Base-by-base conservation (phyloP, 768 basidiomycete genomes). In the Chiua virens region DNA sequence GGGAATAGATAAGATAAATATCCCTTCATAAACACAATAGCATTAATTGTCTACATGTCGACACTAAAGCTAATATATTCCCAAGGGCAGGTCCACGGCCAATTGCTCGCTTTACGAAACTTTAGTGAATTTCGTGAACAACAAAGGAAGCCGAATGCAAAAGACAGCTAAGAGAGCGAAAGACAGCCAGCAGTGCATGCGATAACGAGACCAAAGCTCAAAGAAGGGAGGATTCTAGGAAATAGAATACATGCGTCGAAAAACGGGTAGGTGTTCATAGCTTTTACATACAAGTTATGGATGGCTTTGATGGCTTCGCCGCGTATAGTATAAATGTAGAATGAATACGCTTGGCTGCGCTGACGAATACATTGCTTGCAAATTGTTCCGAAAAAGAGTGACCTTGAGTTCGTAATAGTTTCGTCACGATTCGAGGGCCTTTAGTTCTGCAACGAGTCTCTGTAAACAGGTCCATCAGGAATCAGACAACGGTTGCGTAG, bases 371-470 rank as follows among this genome's bases (percentile, higher is more conserved):
- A 68, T 51, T 56, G 52, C 50, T 55, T 65, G 53, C 51, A 52
- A 56, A 43, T 48, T 53, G 43, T 17, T 62, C 47, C 30, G 45
- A 48, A 49, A 39, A 37, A 45, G 40, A 47, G 44, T 35, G 25
- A 39, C 38, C 42, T 49, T 47, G 20, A 30, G 43, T 45, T 45
- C 28, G 8, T 34, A 43, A 42, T 32, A 38, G 35, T 47, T 42
- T 55, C 50, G 52, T 69, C 46, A 71, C 11, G 70, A 65, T 57
- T 78, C 75, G 35, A 82, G 68, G 25, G 74, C 71, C 61, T 80
- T 81, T 6, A 86, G 75, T 58, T 86, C 85, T 50, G 68, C 74
- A n/a, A 86, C 82, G 56, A 86, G 78, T 48, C 82, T 81, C 85
- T 86, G 55, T 25, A 51, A 32, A 50, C 15, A 44, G 36, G 54